These are phyloP conservation scores for Mallotus repandus DNA, from an alignment of 441 rosid genomes.

Conservation along the genomic window DNA sequence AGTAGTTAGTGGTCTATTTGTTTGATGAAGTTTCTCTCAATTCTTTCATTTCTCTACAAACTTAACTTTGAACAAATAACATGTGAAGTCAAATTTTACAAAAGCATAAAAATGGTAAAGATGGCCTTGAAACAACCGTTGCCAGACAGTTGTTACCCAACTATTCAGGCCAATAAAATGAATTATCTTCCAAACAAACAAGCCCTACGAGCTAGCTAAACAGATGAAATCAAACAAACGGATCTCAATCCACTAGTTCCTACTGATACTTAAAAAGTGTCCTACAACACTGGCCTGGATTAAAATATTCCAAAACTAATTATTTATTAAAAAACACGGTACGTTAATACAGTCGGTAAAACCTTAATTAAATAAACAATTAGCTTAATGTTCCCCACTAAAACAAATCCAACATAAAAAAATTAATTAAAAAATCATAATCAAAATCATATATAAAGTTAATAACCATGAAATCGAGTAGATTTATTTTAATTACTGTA, in stretches of 20 bases:
- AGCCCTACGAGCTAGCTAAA: background rate
- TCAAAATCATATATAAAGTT: too few relatives aligned
- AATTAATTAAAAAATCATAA: too few relatives aligned
- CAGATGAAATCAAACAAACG: constrained; percentile 8
- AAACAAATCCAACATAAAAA: background rate
- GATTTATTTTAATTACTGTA: too few relatives aligned
- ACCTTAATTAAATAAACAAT: constrained; percentile 6
- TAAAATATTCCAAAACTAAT: constrained; percentile 3
- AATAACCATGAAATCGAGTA: too few relatives aligned
- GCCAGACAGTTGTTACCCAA: background rate
- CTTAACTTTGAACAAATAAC: background rate
- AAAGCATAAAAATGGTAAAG: constrained; percentile 1
- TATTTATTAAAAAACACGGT: background rate
- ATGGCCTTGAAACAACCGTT: background rate
- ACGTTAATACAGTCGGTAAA: background rate
- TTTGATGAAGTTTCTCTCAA: background rate
- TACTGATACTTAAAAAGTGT: background rate
- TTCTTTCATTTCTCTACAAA: background rate
- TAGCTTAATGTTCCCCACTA: constrained; percentile 19
- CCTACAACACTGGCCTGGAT: background rate
- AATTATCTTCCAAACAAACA: too few relatives aligned
- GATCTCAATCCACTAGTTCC: constrained; percentile 16
- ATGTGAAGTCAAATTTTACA: background rate
- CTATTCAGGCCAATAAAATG: background rate
- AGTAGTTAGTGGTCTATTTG: background rate